phyloP scores from a whole-genome alignment of 2,329 filamentous ascomycete species.

The Alternaria hordeiaustralica region DNA sequence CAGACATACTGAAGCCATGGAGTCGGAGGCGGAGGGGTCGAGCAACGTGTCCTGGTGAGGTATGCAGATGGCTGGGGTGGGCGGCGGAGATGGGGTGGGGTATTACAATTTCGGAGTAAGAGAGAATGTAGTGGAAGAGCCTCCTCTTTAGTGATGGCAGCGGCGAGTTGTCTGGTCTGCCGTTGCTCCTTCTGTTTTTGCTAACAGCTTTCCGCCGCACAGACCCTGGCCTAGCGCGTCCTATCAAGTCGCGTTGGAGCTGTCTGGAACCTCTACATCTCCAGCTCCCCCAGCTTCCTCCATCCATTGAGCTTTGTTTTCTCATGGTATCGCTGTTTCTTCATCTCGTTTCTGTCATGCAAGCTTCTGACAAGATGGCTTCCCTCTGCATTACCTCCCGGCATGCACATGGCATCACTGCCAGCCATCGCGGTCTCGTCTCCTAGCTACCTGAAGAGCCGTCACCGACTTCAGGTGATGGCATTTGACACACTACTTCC shows the following conservation, averaged over 20 bases:
- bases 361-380: not conserved
- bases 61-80: slow-evolving; percentile 13
- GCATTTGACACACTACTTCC: not conserved
- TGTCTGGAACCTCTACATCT: slow-evolving; percentile 14
- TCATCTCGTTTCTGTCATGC: not conserved
- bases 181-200: slow-evolving; percentile 39
- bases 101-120: slow-evolving; percentile 11
- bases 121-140: slow-evolving; percentile 22
- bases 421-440: not conserved
- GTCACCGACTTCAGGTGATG: not conserved
- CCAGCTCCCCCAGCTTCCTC: not conserved
- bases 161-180: slow-evolving; percentile 26
- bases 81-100: slow-evolving; percentile 9
- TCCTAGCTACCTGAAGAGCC: not conserved
- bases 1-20: slow-evolving; percentile 46
- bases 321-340: not conserved
- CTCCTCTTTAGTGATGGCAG: slow-evolving; percentile 38
- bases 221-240: slow-evolving; percentile 26
- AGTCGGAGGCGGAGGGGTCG: slow-evolving; percentile 31
- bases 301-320: not conserved
- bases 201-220: slow-evolving; percentile 31
- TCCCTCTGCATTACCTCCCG: not conserved
- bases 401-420: not conserved
- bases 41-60: slow-evolving; percentile 29
- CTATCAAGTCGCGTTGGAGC: slow-evolving; percentile 23